Conservation (phyloP, 2,329 filamentous ascomycete genomes). For the Fusarium tanahbumbuense region DNA sequence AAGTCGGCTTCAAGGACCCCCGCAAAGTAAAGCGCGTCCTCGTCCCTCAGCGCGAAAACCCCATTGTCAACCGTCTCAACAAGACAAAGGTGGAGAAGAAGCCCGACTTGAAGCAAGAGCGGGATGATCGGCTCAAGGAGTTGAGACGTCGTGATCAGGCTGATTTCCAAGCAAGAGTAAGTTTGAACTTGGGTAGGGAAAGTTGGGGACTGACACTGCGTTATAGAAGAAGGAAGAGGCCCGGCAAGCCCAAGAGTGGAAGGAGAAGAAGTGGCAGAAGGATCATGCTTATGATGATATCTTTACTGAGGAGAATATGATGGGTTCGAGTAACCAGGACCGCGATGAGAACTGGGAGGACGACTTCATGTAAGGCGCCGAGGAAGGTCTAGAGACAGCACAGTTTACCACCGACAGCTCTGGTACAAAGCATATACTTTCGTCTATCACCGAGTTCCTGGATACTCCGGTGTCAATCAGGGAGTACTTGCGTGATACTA, state of each 20-base stretch:
- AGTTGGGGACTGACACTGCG: not conserved
- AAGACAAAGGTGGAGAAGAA: constrained; percentile 93
- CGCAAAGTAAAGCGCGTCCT: constrained; percentile 85
- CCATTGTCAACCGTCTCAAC: constrained; percentile 96
- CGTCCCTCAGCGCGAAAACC: constrained; percentile 83
- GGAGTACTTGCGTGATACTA: not conserved
- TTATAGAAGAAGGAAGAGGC: constrained; percentile 80
- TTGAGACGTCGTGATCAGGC: constrained; percentile 78
- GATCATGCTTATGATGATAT: constrained; percentile 98
- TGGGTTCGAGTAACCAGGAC: constrained; percentile 85
- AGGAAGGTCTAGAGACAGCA: no score
- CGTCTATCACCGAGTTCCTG: not conserved
- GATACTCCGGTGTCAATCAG: not conserved
- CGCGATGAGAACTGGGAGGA: constrained; percentile 82
- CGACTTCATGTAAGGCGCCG: constrained; percentile 83
- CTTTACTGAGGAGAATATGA: constrained; percentile 85
- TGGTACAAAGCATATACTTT: not conserved
- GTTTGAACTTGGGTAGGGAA: constrained; percentile 24
- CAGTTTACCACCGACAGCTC: not conserved
- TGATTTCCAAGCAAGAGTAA: constrained; percentile 69
- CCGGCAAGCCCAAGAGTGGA: constrained; percentile 78
- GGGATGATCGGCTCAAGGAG: constrained; percentile 78
- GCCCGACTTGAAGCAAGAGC: constrained; percentile 85
- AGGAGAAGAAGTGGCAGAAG: constrained; percentile 92
- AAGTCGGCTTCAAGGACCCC: constrained; percentile 92